Conservation (phyloP, 176 grass and related monocot genomes). For the Aegilops speltoides region DNA sequence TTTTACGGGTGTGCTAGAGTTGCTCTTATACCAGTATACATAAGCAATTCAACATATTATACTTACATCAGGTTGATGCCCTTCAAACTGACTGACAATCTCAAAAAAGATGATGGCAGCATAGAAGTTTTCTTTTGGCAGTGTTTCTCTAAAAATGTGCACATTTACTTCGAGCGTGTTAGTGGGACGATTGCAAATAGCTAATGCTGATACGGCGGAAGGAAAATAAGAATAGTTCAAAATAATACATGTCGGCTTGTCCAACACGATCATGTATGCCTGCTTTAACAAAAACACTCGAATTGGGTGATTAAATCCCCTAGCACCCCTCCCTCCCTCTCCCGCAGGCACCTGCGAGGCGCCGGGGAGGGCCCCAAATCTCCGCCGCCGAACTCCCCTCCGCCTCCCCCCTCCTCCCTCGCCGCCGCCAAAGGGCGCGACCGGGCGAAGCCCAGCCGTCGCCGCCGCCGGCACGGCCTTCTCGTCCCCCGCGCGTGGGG, state of each 20-base stretch:
- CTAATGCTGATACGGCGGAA: not conserved
- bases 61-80: constrained; percentile 75
- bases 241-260: constrained; percentile 80
- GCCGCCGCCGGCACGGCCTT: too few relatives aligned
- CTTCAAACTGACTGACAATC: constrained; percentile 85
- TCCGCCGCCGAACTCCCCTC: too few relatives aligned
- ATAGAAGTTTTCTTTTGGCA: constrained; percentile 80
- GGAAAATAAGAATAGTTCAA: constrained; percentile 13
- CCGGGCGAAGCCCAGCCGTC: too few relatives aligned
- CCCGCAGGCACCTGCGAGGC: too few relatives aligned
- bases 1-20: too few relatives aligned
- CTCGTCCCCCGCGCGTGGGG: too few relatives aligned
- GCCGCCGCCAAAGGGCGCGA: too few relatives aligned
- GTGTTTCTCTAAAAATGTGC: constrained; percentile 56
- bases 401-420: too few relatives aligned
- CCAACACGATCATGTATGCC: constrained; percentile 80
- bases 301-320: too few relatives aligned
- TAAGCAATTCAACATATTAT: not conserved
- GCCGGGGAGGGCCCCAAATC: too few relatives aligned
- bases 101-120: constrained; percentile 86
- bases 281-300: too few relatives aligned
- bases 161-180: not conserved
- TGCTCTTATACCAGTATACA: not conserved
- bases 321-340: too few relatives aligned
- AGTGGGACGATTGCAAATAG: constrained; percentile 2